Base-by-base conservation (phyloP, 768 basidiomycete genomes). In the Lactarius akahatsu region DNA sequence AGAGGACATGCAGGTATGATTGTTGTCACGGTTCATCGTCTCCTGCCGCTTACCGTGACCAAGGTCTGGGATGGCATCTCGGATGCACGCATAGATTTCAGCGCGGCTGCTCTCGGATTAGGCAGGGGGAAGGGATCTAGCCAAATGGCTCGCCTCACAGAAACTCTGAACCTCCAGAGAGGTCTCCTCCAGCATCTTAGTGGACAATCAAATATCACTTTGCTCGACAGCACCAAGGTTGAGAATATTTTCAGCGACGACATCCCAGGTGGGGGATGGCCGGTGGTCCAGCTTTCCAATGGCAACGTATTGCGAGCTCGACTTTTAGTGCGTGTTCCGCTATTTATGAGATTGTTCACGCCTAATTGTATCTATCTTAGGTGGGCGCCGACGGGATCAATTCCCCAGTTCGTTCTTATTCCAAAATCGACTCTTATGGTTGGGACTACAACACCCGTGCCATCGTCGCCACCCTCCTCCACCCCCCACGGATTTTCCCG, bases 371-470 rank as follows among this genome's bases (percentile, higher is more conserved):
- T 61, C 59, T 52, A 70, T 60, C 60, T 43, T 70, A 94, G 92
- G 86, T 98, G 40, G 96, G 97, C 20, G 96, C 97, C 5, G 97
- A 98, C 73, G 97, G 97, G 4, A 89, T 87, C 75, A 96, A 94
- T 73, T 98, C 96, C 0, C 95, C 96, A 13, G 97, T 98, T 28
- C 86, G 95, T 56, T 75, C 87, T 30, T 98, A 89, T 73, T 90
- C 95, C 0, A 81, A 86, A 30, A 97, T 98, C 69, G 80, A 88
- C 28, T 89, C 93, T 0, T 96, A 87, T 72, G 96, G 96, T 3
- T 97, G 96, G 90, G 82, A 88, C 0, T 99, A 99, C 76, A 84
- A 90, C 65, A 89, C 91, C 0, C 90, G 92, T 72, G 95, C 90
- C 9, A 83, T 98, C 50, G 97, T 99, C 41, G 92, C 92, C 4